Conservation (phyloP, 208 protist genomes). For the Giardia duodenalis region DNA sequence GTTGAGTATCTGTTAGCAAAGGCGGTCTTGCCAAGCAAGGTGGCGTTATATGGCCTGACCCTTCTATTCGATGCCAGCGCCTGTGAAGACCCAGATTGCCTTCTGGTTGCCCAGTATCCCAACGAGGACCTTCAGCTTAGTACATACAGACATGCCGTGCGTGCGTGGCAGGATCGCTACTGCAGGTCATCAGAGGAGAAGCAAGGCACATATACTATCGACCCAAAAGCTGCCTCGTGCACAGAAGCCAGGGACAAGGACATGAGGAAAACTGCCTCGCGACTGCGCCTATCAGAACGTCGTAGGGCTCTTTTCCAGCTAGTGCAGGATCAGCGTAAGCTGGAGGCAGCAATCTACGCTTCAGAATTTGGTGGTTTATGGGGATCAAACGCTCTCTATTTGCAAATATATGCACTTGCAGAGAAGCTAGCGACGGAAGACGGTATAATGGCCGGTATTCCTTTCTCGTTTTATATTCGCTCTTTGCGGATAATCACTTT, state of each 20-base stretch:
- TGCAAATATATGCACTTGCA: not conserved
- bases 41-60: not conserved
- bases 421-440: not conserved
- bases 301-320: too few relatives aligned
- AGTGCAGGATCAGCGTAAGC: not conserved
- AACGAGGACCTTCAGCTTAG: not conserved
- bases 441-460: not conserved
- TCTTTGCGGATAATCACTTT: not conserved
- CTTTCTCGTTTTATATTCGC: not conserved
- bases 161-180: not conserved
- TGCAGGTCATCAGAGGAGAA: too few relatives aligned
- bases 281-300: too few relatives aligned
- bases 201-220: too few relatives aligned
- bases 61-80: not conserved
- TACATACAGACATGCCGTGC: not conserved
- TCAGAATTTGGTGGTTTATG: not conserved
- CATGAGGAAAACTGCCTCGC: too few relatives aligned
- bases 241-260: too few relatives aligned
- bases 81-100: not conserved
- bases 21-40: not conserved
- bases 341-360: not conserved
- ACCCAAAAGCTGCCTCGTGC: too few relatives aligned
- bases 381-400: not conserved
- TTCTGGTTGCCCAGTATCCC: not conserved
- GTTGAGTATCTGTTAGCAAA: not conserved